Base-by-base conservation (phyloP, 208 protist genomes). In the Trichomonas vaginalis region DNA sequence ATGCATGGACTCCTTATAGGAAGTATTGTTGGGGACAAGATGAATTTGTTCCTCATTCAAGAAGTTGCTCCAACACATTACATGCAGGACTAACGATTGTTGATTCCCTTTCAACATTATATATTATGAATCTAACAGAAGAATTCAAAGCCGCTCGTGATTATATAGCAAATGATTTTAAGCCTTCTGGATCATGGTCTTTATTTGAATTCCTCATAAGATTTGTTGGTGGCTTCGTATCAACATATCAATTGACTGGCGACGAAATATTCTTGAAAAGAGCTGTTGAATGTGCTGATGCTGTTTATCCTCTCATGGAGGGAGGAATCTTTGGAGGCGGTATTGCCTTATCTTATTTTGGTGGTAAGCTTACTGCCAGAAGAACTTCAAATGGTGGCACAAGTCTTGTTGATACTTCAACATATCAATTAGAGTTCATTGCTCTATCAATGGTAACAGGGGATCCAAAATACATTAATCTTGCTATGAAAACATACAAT, bases 181-280 rank as follows among this genome's bases (percentile, higher is more conserved):
- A 42, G 45, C 37, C 37, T 9, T 42, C 37, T 86, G 23, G 35
- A 6, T 47, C 17, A 49, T 92, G 49, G 95, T 88, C 82, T 42
- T 80, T 98, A n/a, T 98, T 98, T 96, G 98, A 98, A 96, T 97
- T 97, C 21, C 97, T 62, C 27, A 98, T 98, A 95, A 86, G 98
- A 49, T 96, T 97, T 45, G 21, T 98, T 15, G 97, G 97, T 40
- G 97, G 97, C 39, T 97, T 98, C 56, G 82, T 98, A 10, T 95
- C 97, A 35, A 97, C 97, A 0, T 98, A 98, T 96, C 87, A 97
- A 95, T 47, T 42, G 21, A 47, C 47, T 40, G 8, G 61, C 6
- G 96, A 97, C 32, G 4, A 2, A 14, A n/a, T 97, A 27, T 97
- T 96, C 56, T 92, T 97, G 45, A 9, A 70, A 21, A 97, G 96